These are phyloP conservation scores for Leccinum huronense DNA, from an alignment of 1,284 basidiomycete genomes.

Conservation along the genomic window DNA sequence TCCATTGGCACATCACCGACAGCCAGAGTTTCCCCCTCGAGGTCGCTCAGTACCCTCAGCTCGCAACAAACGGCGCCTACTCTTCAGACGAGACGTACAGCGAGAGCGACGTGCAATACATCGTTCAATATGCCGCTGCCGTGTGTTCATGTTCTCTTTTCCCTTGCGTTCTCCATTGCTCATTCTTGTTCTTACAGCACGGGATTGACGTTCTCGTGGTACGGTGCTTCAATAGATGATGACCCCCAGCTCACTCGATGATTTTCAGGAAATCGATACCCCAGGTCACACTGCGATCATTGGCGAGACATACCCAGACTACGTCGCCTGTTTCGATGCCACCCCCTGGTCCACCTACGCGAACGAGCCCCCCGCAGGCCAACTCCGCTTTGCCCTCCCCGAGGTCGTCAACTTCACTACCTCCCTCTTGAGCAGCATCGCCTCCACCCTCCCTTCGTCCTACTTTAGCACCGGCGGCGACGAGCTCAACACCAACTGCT, in stretches of 20 bases:
- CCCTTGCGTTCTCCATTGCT: neutral
- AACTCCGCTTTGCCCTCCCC: slow-evolving; percentile 56
- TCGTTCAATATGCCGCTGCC: slow-evolving; percentile 63
- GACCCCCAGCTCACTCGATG: slow-evolving; percentile 24
- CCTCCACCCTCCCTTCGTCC: slow-evolving; percentile 44
- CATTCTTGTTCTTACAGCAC: slow-evolving; percentile 17
- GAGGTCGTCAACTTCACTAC: slow-evolving; percentile 47
- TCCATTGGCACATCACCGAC: slow-evolving; percentile 77
- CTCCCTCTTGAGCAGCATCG: slow-evolving; percentile 43
- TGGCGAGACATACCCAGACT: slow-evolving; percentile 56
- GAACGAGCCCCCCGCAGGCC: slow-evolving; percentile 66
- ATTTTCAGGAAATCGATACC: slow-evolving; percentile 56
- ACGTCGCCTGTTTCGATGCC: slow-evolving; percentile 59
- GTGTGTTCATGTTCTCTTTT: slow-evolving; percentile 36
- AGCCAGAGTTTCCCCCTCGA: slow-evolving; percentile 68
- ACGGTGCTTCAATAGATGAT: neutral
- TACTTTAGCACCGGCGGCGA: slow-evolving; percentile 72
- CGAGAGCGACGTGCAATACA: slow-evolving; percentile 50
- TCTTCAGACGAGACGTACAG: slow-evolving; percentile 53
- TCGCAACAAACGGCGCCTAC: slow-evolving; percentile 66
- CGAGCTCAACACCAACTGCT: slow-evolving; percentile 63
- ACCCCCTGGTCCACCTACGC: slow-evolving; percentile 59
- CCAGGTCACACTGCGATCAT: slow-evolving; percentile 75
- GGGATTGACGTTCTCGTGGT: slow-evolving; percentile 35
- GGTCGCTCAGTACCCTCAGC: slow-evolving; percentile 53